Conservation (phyloP, 2,329 filamentous ascomycete genomes). For the Ophiocordyceps sinensis region DNA sequence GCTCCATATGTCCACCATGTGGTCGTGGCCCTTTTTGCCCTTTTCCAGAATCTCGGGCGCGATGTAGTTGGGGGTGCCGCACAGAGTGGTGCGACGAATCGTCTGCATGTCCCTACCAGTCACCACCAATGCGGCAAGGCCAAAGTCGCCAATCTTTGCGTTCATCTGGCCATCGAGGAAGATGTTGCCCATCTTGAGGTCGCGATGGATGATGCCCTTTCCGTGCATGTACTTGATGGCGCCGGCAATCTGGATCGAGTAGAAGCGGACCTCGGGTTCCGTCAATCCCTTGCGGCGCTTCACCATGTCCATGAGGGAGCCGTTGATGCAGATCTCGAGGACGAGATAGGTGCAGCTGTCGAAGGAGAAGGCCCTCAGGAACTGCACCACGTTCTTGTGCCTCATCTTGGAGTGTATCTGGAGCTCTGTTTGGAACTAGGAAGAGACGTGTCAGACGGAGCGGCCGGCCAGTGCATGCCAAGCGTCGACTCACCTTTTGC, state of each 20-base stretch:
- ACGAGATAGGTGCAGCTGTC: constrained; percentile 84
- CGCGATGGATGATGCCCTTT: constrained; percentile 89
- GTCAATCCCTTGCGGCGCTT: constrained; percentile 82
- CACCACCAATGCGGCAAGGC: constrained; percentile 78
- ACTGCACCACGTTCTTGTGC: constrained; percentile 91
- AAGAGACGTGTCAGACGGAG: not conserved
- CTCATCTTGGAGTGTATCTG: constrained; percentile 98
- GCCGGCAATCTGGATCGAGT: constrained; percentile 86
- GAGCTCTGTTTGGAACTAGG: constrained; percentile 63
- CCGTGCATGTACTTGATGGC: constrained; percentile 97
- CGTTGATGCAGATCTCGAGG: constrained; percentile 86
- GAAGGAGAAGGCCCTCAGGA: constrained; percentile 86
- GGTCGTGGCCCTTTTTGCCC: constrained; percentile 85
- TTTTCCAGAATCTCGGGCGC: constrained; percentile 93
- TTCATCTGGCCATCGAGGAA: constrained; percentile 94
- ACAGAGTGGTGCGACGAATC: constrained; percentile 78
- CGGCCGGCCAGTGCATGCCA: too few relatives aligned
- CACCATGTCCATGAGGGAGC: constrained; percentile 95
- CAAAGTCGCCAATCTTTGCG: constrained; percentile 95
- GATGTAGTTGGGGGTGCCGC: constrained; percentile 96
- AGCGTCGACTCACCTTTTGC: constrained; percentile 60
- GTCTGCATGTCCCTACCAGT: constrained; percentile 82
- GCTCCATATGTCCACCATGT: constrained; percentile 98
- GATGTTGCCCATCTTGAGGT: constrained; percentile 96
- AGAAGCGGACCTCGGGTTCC: constrained; percentile 85